Conservation (phyloP, 208 protist species). For the Trypanosoma caninum region DNA sequence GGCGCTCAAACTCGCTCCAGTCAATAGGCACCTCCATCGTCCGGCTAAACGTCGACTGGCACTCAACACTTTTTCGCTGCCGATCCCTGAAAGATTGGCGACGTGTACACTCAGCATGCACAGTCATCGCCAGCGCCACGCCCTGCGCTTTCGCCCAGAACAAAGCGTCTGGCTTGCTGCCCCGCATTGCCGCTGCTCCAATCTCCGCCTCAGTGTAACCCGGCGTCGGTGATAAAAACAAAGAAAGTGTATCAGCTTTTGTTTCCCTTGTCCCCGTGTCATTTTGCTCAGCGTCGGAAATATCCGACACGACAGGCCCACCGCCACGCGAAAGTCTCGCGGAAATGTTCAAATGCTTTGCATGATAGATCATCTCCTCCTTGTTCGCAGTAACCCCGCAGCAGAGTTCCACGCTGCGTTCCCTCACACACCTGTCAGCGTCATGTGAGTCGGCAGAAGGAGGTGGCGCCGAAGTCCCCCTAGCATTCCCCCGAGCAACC, state of each 20-base stretch:
- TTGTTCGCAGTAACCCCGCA: slow-evolving; percentile 15
- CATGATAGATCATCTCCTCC: not conserved
- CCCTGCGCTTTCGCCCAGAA: slow-evolving; percentile 5
- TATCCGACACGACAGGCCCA: not conserved
- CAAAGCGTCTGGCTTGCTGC: not conserved
- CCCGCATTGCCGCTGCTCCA: not conserved
- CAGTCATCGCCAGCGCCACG: slow-evolving; percentile 11
- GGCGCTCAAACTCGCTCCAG: slow-evolving; percentile 19
- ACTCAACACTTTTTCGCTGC: not conserved
- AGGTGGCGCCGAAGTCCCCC: not conserved
- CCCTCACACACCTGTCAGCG: not conserved
- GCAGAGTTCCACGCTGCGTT: not conserved
- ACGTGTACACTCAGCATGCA: slow-evolving; percentile 7
- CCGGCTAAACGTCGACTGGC: not conserved
- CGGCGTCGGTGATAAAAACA: not conserved
- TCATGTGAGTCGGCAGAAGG: not conserved
- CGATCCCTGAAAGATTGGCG: not conserved
- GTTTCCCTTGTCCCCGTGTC: too few relatives aligned
- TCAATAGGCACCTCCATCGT: slow-evolving; percentile 26
- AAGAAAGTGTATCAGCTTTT: not conserved
- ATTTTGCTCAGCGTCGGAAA: too few relatives aligned
- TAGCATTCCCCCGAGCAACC: not conserved
- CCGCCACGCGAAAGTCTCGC: not conserved
- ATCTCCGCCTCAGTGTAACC: not conserved
- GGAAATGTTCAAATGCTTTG: not conserved